Evolutionary conservation across 768 basidiomycete species (phyloP).

Genomic region (Leucogyrophana mollusca): DNA sequence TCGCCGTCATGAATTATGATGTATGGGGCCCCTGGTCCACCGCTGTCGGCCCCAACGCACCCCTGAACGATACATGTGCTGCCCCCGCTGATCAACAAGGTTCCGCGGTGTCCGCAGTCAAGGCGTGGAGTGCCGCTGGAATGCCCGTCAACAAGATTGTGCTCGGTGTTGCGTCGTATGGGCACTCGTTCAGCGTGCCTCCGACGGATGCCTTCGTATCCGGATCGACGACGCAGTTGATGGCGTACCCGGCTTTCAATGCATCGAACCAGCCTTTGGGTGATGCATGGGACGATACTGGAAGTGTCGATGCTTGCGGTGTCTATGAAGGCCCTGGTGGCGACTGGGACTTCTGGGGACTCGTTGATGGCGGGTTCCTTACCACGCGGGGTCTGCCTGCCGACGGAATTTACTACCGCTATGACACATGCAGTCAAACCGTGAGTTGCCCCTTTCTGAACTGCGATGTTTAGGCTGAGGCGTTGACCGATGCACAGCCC

Average conservation of each 20-base stretch:
- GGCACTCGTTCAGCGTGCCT: constrained; percentile 63
- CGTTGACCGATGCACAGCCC: constrained; percentile 37
- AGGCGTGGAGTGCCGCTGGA: constrained; percentile 72
- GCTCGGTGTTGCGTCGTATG: constrained; percentile 80
- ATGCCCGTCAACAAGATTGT: constrained; percentile 70
- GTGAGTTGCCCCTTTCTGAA: constrained; percentile 37
- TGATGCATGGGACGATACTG: constrained; percentile 52
- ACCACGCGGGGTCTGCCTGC: constrained; percentile 27
- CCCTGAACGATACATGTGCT: constrained; percentile 75
- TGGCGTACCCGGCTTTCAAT: constrained; percentile 51
- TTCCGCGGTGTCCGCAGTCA: constrained; percentile 72
- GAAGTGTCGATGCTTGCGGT: constrained; percentile 57
- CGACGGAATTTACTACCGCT: constrained; percentile 51
- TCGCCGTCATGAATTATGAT: constrained; percentile 69
- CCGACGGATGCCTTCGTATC: constrained; percentile 33
- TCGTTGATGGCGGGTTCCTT: constrained; percentile 57
- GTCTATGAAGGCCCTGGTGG: constrained; percentile 45
- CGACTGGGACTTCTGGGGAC: constrained; percentile 57
- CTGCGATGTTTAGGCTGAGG: too few species aligned
- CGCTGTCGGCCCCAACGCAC: constrained; percentile 76
- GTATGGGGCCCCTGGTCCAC: constrained; percentile 51
- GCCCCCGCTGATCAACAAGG: constrained; percentile 56
- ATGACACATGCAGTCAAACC: constrained; percentile 70
- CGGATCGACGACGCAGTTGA: constrained; percentile 35
- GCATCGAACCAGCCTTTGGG: constrained; percentile 43